phyloP scores from a whole-genome alignment of 768 basidiomycete species.

The Lentinula raphanica region DNA sequence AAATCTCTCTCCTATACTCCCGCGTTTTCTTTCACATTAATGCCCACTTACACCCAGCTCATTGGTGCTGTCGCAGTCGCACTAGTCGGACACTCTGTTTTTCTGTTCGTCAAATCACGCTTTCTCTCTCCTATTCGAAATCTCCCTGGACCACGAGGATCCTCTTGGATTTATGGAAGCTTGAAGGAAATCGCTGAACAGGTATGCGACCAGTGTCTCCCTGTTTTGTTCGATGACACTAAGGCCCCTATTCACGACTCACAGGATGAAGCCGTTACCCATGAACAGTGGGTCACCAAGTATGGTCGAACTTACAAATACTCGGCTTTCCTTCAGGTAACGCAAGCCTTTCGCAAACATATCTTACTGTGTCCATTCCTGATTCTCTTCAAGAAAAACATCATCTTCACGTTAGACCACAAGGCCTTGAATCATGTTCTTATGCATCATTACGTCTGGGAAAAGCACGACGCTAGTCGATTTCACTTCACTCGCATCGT shows the following conservation, averaged over 20 bases:
- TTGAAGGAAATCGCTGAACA: conserved; percentile 20
- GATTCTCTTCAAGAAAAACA: conserved; percentile 17
- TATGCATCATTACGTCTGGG: conserved; percentile 46
- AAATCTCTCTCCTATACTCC: not conserved
- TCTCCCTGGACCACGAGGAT: conserved; percentile 31
- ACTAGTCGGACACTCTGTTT: not conserved
- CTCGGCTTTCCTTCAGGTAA: conserved; percentile 27
- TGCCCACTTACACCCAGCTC: not conserved
- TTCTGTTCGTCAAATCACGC: not conserved
- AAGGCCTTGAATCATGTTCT: conserved; percentile 64
- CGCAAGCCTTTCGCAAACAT: conserved; percentile 4
- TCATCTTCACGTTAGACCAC: conserved; percentile 54
- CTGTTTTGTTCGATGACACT: not conserved
- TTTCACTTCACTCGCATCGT: conserved; percentile 36
- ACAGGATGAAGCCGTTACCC: conserved; percentile 16
- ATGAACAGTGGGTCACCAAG: conserved; percentile 29
- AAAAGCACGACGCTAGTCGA: conserved; percentile 43
- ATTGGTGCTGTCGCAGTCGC: not conserved
- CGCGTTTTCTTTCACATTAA: not conserved
- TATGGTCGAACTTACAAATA: conserved; percentile 31
- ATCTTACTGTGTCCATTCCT: not conserved
- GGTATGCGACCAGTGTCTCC: conserved; percentile 11
- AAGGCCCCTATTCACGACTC: not conserved
- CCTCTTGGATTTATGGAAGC: conserved; percentile 30
- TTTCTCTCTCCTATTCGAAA: conserved; percentile 15